These are phyloP conservation scores for Rhynchosporium graminicola DNA, from an alignment of 2,329 filamentous ascomycete species.

Conservation along the genomic window DNA sequence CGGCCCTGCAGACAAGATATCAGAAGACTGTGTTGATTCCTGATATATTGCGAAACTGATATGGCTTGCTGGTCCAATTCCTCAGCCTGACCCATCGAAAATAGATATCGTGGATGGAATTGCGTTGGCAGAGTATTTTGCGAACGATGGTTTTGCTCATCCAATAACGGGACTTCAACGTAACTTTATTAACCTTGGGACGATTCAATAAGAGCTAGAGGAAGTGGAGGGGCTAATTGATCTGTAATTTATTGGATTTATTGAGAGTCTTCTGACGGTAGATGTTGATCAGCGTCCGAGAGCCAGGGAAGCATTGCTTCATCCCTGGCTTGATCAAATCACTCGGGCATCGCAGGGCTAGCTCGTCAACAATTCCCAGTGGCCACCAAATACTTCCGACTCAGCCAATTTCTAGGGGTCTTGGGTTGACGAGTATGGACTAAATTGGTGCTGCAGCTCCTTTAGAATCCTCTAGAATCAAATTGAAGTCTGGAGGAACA, in stretches of 20 bases:
- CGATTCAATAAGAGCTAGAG: not conserved
- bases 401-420: too few relatives aligned
- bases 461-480: too few relatives aligned
- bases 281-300: not conserved
- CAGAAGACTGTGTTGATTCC: not conserved
- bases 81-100: not conserved
- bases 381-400: too few relatives aligned
- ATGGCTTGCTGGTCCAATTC: not conserved
- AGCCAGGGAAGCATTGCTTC: not conserved
- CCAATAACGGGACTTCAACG: not conserved
- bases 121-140: not conserved
- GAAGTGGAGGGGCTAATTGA: not conserved
- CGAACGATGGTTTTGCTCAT: not conserved
- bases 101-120: not conserved
- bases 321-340: not conserved
- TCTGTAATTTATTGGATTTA: not conserved
- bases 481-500: too few relatives aligned
- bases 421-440: too few relatives aligned
- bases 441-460: too few relatives aligned
- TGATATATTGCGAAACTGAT: not conserved
- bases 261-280: not conserved
- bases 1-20: not conserved
- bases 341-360: too few relatives aligned
- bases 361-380: too few relatives aligned
- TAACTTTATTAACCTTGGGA: not conserved